These are phyloP conservation scores for Beta macrorhiza DNA, from an alignment of 179 eudicot species.

Conservation along the genomic window DNA sequence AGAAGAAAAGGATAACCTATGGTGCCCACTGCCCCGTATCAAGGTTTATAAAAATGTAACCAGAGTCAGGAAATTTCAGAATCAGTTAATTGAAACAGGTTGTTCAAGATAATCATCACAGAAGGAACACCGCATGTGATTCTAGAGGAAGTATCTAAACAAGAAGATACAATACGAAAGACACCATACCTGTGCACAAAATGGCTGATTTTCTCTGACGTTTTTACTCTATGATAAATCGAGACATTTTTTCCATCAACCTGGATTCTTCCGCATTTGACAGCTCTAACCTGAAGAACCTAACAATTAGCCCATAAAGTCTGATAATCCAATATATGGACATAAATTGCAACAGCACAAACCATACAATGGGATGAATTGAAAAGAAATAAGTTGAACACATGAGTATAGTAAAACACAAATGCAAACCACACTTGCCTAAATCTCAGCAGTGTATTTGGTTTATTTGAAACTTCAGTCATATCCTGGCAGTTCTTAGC, in stretches of 20 bases:
- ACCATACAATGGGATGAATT: not conserved
- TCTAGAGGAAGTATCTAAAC: not conserved
- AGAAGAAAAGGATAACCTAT: not conserved
- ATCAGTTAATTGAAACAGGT: not conserved
- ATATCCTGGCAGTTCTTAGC: too few species aligned
- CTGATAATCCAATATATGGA: not conserved
- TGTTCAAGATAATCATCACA: not conserved
- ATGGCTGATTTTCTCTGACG: slow-evolving; percentile 91
- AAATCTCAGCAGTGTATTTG: too few species aligned
- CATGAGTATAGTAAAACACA: not conserved
- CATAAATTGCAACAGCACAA: slow-evolving; percentile 1
- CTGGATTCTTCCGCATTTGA: slow-evolving; percentile 89
- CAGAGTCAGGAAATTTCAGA: not conserved
- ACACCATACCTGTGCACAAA: slow-evolving; percentile 77
- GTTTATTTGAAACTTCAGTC: too few species aligned
- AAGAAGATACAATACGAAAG: not conserved
- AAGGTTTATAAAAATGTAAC: not conserved
- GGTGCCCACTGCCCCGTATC: not conserved
- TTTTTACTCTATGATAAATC: slow-evolving; percentile 59
- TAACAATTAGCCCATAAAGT: slow-evolving; percentile 4
- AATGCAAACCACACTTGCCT: too few species aligned
- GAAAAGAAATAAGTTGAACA: not conserved
- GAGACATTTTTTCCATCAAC: slow-evolving; percentile 83
- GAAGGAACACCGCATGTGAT: not conserved
- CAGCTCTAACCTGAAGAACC: slow-evolving; percentile 69